phyloP scores from a whole-genome alignment of 768 basidiomycete species.

The Russula sp. region DNA sequence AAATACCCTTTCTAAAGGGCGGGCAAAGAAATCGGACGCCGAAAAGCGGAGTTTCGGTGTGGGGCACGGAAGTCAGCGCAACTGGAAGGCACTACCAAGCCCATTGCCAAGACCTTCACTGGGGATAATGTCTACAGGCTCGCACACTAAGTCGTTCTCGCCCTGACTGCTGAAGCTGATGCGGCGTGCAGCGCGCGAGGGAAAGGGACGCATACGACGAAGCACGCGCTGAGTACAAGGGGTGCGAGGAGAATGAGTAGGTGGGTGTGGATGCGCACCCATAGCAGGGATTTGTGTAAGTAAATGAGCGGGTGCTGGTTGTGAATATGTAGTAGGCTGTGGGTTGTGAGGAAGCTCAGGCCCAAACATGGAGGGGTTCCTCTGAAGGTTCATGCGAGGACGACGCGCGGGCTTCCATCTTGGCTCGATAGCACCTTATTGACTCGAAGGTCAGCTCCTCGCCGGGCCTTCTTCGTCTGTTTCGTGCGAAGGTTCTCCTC shows the following conservation, averaged over 20 bases:
- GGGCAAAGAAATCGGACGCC: neutral
- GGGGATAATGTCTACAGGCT: slow-evolving; percentile 31
- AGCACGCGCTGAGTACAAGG: slow-evolving; percentile 44
- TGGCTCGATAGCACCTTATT: slow-evolving; percentile 14
- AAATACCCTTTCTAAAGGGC: slow-evolving; percentile 4
- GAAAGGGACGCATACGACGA: slow-evolving; percentile 30
- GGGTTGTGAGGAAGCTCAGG: slow-evolving; percentile 28
- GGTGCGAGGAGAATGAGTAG: slow-evolving; percentile 67
- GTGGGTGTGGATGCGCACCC: slow-evolving; percentile 39
- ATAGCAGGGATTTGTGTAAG: slow-evolving; percentile 36
- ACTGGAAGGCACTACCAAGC: slow-evolving; percentile 72
- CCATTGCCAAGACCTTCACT: slow-evolving; percentile 38
- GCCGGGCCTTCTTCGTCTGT: slow-evolving; percentile 29
- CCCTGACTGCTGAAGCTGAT: slow-evolving; percentile 30
- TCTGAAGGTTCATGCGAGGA: slow-evolving; percentile 22
- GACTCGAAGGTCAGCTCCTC: slow-evolving; percentile 11
- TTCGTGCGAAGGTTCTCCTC: slow-evolving; percentile 26
- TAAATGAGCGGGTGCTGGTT: slow-evolving; percentile 26
- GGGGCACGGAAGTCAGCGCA: slow-evolving; percentile 41
- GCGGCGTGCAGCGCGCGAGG: slow-evolving; percentile 26
- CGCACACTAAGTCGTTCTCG: slow-evolving; percentile 20
- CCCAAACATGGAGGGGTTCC: slow-evolving; percentile 29
- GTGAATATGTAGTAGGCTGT: neutral
- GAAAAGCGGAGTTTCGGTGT: neutral
- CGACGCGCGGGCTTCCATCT: slow-evolving; percentile 14